Percentiles rank a stretch among this genome's conserved stretches.
These are phyloP conservation scores for Thelonectria blattea DNA, from an alignment of 2,329 filamentous ascomycete genomes.

Conservation along the genomic window DNA sequence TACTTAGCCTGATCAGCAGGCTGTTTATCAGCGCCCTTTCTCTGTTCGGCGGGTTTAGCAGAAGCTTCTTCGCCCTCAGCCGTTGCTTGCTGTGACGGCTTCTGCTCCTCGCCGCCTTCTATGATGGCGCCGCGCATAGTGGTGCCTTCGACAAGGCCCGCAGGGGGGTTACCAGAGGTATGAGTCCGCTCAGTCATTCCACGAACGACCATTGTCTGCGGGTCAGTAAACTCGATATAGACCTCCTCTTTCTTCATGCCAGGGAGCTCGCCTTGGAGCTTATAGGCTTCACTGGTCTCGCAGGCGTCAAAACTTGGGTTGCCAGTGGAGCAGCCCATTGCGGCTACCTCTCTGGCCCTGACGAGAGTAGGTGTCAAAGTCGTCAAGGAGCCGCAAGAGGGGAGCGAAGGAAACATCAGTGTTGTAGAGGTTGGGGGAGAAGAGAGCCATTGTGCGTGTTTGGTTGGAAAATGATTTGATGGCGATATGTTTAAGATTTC, in stretches of 20 bases:
- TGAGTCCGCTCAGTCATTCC: conserved; percentile 71
- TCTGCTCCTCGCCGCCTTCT: conserved; percentile 46
- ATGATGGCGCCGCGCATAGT: conserved; percentile 47
- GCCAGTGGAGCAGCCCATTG: conserved; percentile 60
- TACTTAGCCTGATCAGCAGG: conserved; percentile 57
- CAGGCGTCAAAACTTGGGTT: conserved; percentile 80
- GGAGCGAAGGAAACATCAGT: conserved; percentile 59
- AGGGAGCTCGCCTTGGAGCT: conserved; percentile 81
- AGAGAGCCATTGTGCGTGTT: conserved; percentile 62
- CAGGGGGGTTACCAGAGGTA: conserved; percentile 58
- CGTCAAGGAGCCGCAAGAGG: conserved; percentile 69
- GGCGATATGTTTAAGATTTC: conserved; percentile 34
- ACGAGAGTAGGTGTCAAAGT: conserved; percentile 62
- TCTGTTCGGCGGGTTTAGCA: conserved; percentile 16
- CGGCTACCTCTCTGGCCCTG: conserved; percentile 41
- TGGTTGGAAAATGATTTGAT: conserved; percentile 29
- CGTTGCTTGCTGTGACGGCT: conserved; percentile 60
- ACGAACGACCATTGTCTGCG: conserved; percentile 72
- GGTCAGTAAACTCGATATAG: conserved; percentile 78
- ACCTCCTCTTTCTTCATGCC: conserved; percentile 77
- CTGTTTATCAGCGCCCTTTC: conserved; percentile 17
- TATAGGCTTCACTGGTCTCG: conserved; percentile 71
- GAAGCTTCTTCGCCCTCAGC: conserved; percentile 64
- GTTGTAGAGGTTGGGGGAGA: conserved; percentile 59
- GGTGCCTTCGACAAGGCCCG: conserved; percentile 54